phyloP scores from a whole-genome alignment of 768 basidiomycete genomes.

The Xerocomellus amylosporus region DNA sequence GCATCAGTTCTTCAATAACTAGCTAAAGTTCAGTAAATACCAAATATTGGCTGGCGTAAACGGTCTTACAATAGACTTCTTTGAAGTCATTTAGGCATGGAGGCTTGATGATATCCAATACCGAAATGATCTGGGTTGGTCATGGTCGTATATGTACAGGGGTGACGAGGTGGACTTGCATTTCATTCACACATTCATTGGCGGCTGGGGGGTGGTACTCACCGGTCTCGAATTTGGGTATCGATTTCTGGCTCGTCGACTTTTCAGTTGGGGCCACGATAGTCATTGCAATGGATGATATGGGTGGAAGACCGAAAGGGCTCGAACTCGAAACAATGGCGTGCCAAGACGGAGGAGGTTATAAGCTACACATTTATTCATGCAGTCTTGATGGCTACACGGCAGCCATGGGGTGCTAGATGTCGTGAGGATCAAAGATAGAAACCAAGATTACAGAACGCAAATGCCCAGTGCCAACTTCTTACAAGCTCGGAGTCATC shows the following conservation, averaged over 20 bases:
- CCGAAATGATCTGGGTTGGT: conserved; percentile 73
- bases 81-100: conserved; percentile 71
- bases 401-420: conserved; percentile 1
- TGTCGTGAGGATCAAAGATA: conserved; percentile 13
- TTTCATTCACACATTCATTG: conserved; percentile 68
- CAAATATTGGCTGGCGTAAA: background rate
- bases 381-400: conserved; percentile 8
- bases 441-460: conserved; percentile 2
- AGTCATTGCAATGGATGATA: conserved; percentile 2
- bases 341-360: background rate
- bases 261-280: conserved; percentile 9
- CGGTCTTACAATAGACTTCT: conserved; percentile 74
- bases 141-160: conserved; percentile 1
- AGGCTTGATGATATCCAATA: conserved; percentile 88
- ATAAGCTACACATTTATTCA: conserved; percentile 2
- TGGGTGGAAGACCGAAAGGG: background rate
- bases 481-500: background rate
- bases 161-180: conserved; percentile 36
- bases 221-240: conserved; percentile 76
- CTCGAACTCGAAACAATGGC: background rate
- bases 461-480: background rate
- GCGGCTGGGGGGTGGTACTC: conserved; percentile 9
- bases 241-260: conserved; percentile 54
- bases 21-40: conserved; percentile 8
- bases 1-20: conserved; percentile 88